A percentile compares a stretch with the other conserved stretches of the same genome.
These are phyloP conservation scores for Pistacia vera DNA, from an alignment of 345 rosid genomes.

Conservation along the genomic window DNA sequence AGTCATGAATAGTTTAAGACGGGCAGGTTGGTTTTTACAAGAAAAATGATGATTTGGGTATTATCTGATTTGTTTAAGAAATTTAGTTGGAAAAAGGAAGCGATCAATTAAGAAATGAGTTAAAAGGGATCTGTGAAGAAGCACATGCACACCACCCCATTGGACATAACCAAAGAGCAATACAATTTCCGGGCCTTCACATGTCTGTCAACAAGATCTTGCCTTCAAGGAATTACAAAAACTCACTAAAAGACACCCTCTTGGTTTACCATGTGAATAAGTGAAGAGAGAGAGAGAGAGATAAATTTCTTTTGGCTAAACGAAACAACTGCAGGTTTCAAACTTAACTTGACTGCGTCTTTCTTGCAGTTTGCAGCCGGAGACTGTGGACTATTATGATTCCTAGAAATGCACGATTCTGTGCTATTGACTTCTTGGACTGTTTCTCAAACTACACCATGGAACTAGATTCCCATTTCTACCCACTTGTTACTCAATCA, in stretches of 20 bases:
- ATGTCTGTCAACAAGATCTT: constrained; percentile 60
- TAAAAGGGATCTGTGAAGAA: constrained; percentile 24
- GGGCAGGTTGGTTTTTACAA: background rate
- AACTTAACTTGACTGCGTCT: constrained; percentile 34
- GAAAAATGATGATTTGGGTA: constrained; percentile 40
- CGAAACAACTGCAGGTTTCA: constrained; percentile 31
- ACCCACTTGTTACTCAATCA: background rate
- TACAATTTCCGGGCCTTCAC: constrained; percentile 47
- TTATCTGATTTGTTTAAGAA: constrained; percentile 10
- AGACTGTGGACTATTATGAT: constrained; percentile 12
- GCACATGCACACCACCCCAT: constrained; percentile 56
- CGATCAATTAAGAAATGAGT: constrained; percentile 29
- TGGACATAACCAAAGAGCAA: constrained; percentile 37
- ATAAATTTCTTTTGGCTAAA: constrained; percentile 15
- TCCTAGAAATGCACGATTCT: constrained; percentile 9
- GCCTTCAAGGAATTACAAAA: constrained; percentile 38
- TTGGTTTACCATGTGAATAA: constrained; percentile 55
- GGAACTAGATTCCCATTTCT: background rate
- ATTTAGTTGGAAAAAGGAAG: background rate
- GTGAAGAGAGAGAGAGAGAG: constrained; percentile 33
- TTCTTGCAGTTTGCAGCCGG: background rate
- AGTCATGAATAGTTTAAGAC: constrained; percentile 32
- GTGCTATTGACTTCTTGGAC: constrained; percentile 12
- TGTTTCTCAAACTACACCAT: background rate
- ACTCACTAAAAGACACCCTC: constrained; percentile 49